These are phyloP conservation scores for Pelargonium fulgidum DNA, from an alignment of 441 rosid species.

Conservation along the genomic window DNA sequence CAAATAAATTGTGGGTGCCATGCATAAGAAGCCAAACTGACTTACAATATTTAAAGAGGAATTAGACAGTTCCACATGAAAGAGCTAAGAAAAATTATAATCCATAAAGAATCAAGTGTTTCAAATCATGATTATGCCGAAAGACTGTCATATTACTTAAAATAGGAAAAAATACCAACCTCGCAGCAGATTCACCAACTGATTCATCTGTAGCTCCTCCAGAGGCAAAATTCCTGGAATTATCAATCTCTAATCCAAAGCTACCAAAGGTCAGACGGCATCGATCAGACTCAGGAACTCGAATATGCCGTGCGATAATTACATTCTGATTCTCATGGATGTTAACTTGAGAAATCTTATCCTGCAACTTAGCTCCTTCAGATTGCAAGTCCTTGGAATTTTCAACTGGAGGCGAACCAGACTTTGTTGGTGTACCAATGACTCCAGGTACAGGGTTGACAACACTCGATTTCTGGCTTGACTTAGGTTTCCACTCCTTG, in stretches of 20 bases:
- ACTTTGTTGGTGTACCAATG: conserved; percentile 59
- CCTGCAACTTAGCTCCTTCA: conserved; percentile 44
- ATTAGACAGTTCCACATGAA: too few species aligned
- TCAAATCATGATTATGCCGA: too few species aligned
- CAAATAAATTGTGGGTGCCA: too few species aligned
- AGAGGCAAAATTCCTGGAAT: conserved; percentile 33
- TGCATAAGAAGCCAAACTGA: too few species aligned
- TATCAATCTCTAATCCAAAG: conserved; percentile 55
- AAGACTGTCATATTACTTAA: conserved; percentile 6
- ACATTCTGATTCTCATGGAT: conserved; percentile 60
- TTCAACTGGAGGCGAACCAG: conserved; percentile 39
- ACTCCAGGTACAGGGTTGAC: conserved; percentile 42
- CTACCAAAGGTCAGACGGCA: conserved; percentile 76
- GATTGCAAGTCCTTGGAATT: conserved; percentile 39
- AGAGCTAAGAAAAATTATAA: too few species aligned
- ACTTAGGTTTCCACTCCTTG: conserved; percentile 89
- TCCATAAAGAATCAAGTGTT: background rate
- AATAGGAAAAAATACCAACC: conserved; percentile 34
- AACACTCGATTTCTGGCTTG: conserved; percentile 48
- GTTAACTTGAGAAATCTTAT: conserved; percentile 42
- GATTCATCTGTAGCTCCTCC: conserved; percentile 27
- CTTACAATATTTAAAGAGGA: too few species aligned
- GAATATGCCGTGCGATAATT: conserved; percentile 74
- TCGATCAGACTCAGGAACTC: conserved; percentile 74
- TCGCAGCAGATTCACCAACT: conserved; percentile 39